Conservation (phyloP, 352 stramenopile species). For the Elongisporangium senticosum region DNA sequence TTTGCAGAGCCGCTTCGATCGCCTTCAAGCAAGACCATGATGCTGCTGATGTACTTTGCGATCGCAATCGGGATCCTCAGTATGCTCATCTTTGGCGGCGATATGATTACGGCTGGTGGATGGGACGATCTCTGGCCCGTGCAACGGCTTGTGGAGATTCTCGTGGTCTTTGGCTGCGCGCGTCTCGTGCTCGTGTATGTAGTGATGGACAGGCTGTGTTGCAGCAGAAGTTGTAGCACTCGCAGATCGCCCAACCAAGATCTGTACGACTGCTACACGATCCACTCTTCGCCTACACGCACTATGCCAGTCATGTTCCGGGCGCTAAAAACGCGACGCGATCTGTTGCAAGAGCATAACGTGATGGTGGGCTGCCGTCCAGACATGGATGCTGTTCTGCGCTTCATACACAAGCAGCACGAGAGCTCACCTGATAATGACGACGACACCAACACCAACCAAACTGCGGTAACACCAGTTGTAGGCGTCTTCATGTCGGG, state of each 20-base stretch:
- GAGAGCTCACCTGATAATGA: background rate
- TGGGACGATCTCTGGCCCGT: slow-evolving; percentile 25
- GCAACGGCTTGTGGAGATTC: slow-evolving; percentile 38
- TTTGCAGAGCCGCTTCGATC: slow-evolving; percentile 30
- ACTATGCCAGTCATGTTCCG: no score
- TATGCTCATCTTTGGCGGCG: background rate
- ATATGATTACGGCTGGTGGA: background rate
- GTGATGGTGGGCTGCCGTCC: slow-evolving; percentile 21
- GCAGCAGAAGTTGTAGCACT: no score
- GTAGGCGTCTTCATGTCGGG: slow-evolving; percentile 42
- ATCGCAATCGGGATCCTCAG: slow-evolving; percentile 1
- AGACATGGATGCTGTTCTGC: slow-evolving; percentile 27
- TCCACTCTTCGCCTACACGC: no score
- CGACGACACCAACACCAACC: no score
- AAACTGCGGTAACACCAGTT: background rate
- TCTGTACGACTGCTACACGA: no score
- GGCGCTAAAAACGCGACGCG: slow-evolving; percentile 9
- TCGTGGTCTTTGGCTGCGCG: slow-evolving; percentile 22
- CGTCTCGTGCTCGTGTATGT: slow-evolving; percentile 2
- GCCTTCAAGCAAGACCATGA: background rate
- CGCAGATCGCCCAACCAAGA: no score
- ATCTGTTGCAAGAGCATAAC: slow-evolving; percentile 21
- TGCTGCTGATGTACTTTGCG: background rate
- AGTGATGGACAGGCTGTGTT: background rate
- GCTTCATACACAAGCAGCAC: background rate